A percentile compares a stretch with the other conserved stretches of the same genome.
Evolutionary conservation across 1,284 basidiomycete species (phyloP).

Genomic region (Ceratorhiza oryzae-sativae): DNA sequence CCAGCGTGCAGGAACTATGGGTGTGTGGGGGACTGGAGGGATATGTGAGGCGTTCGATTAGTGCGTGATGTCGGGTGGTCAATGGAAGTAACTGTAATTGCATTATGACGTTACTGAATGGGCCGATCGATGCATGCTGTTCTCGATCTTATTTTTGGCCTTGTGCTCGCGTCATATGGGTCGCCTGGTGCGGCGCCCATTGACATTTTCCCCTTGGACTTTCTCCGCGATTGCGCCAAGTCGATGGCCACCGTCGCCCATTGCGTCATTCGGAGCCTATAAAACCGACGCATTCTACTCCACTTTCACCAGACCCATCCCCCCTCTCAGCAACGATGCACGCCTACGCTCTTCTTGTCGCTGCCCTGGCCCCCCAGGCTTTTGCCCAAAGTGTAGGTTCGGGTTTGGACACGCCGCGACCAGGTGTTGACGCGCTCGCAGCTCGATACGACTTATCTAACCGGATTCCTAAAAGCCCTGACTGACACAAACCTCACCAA

Average conservation of each 20-base stretch:
- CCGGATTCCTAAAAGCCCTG: constrained; percentile 51
- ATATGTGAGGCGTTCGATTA: constrained; percentile 66
- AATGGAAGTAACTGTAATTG: background rate
- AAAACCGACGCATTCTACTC: background rate
- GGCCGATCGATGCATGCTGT: background rate
- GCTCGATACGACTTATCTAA: constrained; percentile 50
- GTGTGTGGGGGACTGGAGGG: constrained; percentile 81
- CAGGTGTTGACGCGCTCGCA: background rate
- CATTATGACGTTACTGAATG: background rate
- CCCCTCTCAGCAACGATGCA: constrained; percentile 44
- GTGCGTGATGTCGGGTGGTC: background rate
- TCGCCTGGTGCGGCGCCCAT: background rate
- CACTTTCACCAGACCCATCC: background rate
- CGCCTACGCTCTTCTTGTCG: constrained; percentile 43
- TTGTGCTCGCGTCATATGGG: background rate
- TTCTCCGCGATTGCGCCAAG: background rate
- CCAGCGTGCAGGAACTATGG: constrained; percentile 93
- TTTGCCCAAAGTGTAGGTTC: constrained; percentile 41
- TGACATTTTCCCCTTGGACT: background rate
- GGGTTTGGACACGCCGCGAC: background rate
- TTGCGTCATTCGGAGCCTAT: constrained; percentile 3
- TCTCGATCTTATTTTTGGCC: background rate
- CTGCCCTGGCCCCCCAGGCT: constrained; percentile 42
- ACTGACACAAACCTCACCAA: constrained; percentile 53
- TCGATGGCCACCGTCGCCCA: background rate